phyloP scores from a whole-genome alignment of 2,329 filamentous ascomycete genomes.

The Colletotrichum incanum region DNA sequence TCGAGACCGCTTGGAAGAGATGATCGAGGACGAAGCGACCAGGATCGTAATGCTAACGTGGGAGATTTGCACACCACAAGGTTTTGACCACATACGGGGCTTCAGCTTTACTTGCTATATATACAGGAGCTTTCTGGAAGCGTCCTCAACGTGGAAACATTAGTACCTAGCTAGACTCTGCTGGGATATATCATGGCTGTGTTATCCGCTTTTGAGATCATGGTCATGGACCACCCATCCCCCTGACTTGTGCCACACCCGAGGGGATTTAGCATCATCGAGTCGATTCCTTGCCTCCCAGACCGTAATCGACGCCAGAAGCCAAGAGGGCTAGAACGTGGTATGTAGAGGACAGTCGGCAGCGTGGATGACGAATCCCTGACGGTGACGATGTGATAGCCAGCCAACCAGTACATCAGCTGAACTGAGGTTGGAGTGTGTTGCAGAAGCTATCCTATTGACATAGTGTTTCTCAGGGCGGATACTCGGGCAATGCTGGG shows the following conservation, averaged over 20 bases:
- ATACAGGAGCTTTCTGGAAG: slow-evolving; percentile 40
- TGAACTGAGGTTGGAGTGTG: not conserved
- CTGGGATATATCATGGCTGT: slow-evolving; percentile 36
- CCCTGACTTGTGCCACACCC: not conserved
- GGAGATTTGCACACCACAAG: slow-evolving; percentile 11
- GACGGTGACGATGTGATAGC: not conserved
- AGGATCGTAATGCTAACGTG: not conserved
- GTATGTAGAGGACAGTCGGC: not conserved
- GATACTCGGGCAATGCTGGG: slow-evolving; percentile 57
- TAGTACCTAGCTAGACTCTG: slow-evolving; percentile 37
- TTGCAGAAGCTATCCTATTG: not conserved
- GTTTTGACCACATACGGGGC: slow-evolving; percentile 21
- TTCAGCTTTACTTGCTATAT: slow-evolving; percentile 39
- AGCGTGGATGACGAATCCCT: not conserved
- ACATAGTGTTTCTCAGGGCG: not conserved
- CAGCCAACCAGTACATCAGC: not conserved
- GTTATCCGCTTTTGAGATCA: not conserved
- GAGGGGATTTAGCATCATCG: not conserved
- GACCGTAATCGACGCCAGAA: too few species aligned
- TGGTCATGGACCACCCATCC: not conserved
- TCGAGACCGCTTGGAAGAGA: slow-evolving; percentile 1
- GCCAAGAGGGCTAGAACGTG: not conserved
- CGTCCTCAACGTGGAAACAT: slow-evolving; percentile 36
- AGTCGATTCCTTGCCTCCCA: not conserved
- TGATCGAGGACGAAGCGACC: slow-evolving; percentile 1